A percentile compares a stretch with the other conserved stretches of the same genome.
phyloP scores from a whole-genome alignment of 148 eudicot species.

The Chenopodium suecicum region DNA sequence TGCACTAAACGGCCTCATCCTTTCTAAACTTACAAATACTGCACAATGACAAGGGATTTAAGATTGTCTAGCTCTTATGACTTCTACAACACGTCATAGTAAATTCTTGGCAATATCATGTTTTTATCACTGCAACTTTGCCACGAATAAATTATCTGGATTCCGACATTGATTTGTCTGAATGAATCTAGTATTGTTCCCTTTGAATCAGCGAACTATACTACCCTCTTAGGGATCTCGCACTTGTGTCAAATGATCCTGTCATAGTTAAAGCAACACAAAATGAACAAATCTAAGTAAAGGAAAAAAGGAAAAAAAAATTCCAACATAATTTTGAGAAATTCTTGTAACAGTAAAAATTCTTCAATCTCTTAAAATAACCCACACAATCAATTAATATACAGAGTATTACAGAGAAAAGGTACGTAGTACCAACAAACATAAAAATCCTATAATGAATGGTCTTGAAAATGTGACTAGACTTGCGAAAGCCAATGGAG shows the following conservation, averaged over 20 bases:
- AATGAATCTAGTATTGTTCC: background rate
- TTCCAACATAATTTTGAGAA: no score
- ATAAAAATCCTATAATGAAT: no score
- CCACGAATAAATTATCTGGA: conserved; percentile 15
- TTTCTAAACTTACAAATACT: conserved; percentile 18
- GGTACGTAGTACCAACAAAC: no score
- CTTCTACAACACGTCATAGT: conserved; percentile 11
- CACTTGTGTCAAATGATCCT: conserved; percentile 39
- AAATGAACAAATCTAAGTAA: background rate
- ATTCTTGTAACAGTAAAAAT: background rate
- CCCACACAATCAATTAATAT: no score
- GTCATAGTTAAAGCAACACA: conserved; percentile 7
- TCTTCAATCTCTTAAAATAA: background rate
- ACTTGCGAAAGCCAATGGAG: no score
- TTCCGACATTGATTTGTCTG: background rate
- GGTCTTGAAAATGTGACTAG: no score
- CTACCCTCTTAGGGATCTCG: conserved; percentile 36
- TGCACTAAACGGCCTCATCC: conserved; percentile 23
- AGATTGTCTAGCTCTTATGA: conserved; percentile 14
- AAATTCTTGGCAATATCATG: background rate
- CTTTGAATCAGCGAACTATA: conserved; percentile 12
- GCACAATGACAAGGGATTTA: conserved; percentile 15
- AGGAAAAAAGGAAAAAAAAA: background rate
- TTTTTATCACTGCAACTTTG: background rate
- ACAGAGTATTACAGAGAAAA: no score